Conservation (phyloP, 108 stramenopile genomes). For the Discostella pseudostelligera region DNA sequence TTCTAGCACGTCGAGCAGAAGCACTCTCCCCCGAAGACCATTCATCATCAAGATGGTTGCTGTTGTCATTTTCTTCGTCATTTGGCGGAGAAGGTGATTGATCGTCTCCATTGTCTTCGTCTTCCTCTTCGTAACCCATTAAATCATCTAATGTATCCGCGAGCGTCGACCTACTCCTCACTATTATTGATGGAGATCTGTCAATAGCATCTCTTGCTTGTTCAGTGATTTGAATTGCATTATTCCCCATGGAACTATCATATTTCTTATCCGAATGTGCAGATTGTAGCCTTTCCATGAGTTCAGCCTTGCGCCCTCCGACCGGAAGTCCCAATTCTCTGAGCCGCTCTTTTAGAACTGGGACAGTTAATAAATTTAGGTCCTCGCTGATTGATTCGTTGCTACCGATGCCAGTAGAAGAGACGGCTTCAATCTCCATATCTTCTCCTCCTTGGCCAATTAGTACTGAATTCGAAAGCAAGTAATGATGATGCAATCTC, state of each 20-base stretch:
- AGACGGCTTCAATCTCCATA: constrained; percentile 5
- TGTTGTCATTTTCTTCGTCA: not conserved
- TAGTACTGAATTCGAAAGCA: not conserved
- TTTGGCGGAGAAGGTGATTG: not conserved
- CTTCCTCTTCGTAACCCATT: not conserved
- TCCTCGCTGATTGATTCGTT: constrained; percentile 9
- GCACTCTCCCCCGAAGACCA: constrained; percentile 9
- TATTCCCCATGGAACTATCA: not conserved
- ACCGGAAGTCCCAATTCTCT: constrained; percentile 35
- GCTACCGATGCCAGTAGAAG: not conserved
- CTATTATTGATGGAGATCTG: not conserved
- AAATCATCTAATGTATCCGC: not conserved
- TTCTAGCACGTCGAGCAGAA: constrained; percentile 18
- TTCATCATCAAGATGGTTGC: not conserved
- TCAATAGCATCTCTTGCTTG: constrained; percentile 1
- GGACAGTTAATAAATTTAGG: constrained; percentile 21
- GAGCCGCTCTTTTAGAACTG: constrained; percentile 43
- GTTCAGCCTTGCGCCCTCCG: constrained; percentile 46
- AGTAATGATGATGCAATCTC: constrained; percentile 29
- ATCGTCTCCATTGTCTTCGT: not conserved
- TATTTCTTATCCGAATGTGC: not conserved
- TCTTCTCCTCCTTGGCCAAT: not conserved
- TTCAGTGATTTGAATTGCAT: not conserved
- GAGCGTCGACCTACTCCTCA: not conserved
- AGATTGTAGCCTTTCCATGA: constrained; percentile 35